Evolutionary conservation across 768 basidiomycete species (phyloP).

Genomic region (Lactarius tabidus): DNA sequence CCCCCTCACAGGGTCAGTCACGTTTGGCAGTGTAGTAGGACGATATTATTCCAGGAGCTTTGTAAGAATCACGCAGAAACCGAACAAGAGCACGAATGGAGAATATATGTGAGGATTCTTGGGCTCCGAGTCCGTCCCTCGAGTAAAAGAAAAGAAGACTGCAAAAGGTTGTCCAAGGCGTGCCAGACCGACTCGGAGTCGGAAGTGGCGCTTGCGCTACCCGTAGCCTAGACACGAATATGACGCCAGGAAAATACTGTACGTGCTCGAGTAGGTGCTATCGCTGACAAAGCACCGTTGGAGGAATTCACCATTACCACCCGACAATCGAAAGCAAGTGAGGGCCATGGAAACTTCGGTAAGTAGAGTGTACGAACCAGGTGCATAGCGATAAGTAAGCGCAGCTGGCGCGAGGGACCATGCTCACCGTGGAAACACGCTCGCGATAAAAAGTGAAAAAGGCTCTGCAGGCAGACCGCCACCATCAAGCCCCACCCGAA

Average conservation of each 20-base stretch:
- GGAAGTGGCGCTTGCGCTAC: background rate
- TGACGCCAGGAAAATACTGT: background rate
- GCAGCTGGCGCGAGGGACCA: background rate
- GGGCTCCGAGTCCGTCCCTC: background rate
- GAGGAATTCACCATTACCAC: background rate
- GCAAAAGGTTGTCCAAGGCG: background rate
- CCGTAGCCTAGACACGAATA: background rate
- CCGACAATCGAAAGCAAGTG: background rate
- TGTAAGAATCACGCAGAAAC: background rate
- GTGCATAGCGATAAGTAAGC: background rate
- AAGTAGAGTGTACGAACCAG: background rate
- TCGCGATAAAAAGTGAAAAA: background rate
- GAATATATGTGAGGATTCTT: background rate
- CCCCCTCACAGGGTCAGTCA: too few relatives aligned
- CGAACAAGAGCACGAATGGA: background rate
- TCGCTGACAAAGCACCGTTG: background rate
- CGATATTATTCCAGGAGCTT: conserved; percentile 15
- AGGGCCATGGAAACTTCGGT: background rate
- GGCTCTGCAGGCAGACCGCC: background rate
- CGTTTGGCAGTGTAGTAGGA: too few relatives aligned
- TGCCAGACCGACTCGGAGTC: conserved; percentile 10
- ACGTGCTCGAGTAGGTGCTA: background rate
- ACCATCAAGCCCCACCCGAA: too few relatives aligned
- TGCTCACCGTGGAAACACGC: conserved; percentile 8
- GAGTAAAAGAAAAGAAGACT: background rate